A percentile compares a stretch with the other conserved stretches of the same genome.
phyloP scores from a whole-genome alignment of 2,329 filamentous ascomycete genomes.

The Fonsecaea pedrosoi region DNA sequence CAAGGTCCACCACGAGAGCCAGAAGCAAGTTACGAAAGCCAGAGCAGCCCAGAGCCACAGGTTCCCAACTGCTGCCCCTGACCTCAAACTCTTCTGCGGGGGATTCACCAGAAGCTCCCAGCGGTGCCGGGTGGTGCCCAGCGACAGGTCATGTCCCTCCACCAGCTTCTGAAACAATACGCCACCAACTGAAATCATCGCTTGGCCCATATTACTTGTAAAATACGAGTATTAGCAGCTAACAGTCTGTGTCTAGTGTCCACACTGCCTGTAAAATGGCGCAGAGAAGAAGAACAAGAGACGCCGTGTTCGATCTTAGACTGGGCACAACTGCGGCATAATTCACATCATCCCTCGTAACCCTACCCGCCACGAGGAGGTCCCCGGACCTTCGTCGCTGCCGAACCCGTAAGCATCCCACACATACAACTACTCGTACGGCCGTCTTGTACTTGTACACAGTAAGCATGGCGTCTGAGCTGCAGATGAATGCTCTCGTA shows the following conservation, averaged over 20 bases:
- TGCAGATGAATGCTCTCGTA: background rate
- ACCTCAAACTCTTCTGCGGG: constrained; percentile 32
- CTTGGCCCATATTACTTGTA: background rate
- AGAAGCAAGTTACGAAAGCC: background rate
- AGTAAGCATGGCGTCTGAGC: constrained; percentile 1
- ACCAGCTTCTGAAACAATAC: constrained; percentile 27
- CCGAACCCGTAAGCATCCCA: constrained; percentile 3
- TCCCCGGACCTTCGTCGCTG: background rate
- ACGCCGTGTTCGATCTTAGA: background rate
- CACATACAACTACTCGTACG: background rate
- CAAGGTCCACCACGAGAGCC: background rate
- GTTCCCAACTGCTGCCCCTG: constrained; percentile 27
- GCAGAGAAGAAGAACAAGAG: background rate
- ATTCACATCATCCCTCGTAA: background rate
- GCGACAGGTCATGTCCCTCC: background rate
- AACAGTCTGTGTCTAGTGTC: background rate
- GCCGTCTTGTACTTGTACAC: background rate
- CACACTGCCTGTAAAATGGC: background rate
- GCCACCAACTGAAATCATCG: constrained; percentile 26
- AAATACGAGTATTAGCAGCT: background rate
- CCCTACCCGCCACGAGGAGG: background rate
- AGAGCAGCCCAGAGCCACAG: constrained; percentile 22
- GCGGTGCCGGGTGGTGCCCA: background rate
- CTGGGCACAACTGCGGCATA: constrained; percentile 1
- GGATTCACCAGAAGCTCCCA: constrained; percentile 5